Conservation (phyloP, 192 early-diverging fungal species). For the Umbelopsis sp. region DNA sequence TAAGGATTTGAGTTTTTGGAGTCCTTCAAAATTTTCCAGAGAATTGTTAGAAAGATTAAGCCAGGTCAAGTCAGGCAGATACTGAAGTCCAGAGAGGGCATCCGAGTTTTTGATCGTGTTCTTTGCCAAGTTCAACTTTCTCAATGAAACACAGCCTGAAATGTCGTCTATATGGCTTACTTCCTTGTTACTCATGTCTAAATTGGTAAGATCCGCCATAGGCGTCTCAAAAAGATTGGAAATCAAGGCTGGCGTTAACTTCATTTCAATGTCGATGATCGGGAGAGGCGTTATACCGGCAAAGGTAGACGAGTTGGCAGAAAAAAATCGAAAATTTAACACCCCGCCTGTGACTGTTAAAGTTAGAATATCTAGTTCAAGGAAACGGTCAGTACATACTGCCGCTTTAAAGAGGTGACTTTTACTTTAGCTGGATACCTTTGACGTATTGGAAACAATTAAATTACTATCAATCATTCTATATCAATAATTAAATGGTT, state of each 20-base stretch:
- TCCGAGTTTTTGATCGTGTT: slow-evolving; percentile 58
- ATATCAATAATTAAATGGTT: too few relatives aligned
- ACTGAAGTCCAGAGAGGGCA: slow-evolving; percentile 51
- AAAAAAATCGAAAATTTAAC: slow-evolving; percentile 9
- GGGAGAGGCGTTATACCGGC: background rate
- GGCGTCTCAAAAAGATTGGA: slow-evolving; percentile 5
- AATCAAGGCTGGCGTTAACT: slow-evolving; percentile 10
- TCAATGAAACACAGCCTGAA: slow-evolving; percentile 57
- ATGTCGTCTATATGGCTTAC: slow-evolving; percentile 73
- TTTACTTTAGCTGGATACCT: too few relatives aligned
- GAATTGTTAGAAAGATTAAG: slow-evolving; percentile 69
- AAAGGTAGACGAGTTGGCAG: background rate
- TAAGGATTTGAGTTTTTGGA: slow-evolving; percentile 58
- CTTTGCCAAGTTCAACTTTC: slow-evolving; percentile 61
- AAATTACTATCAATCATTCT: too few relatives aligned
- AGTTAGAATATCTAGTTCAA: too few relatives aligned
- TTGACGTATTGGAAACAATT: too few relatives aligned
- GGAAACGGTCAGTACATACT: too few relatives aligned
- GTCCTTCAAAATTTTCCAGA: slow-evolving; percentile 54
- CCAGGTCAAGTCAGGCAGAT: slow-evolving; percentile 58
- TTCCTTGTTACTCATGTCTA: slow-evolving; percentile 43
- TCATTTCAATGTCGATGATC: background rate
- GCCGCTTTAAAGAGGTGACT: too few relatives aligned
- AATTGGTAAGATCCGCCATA: slow-evolving; percentile 8
- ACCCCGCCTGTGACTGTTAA: background rate